phyloP scores from a whole-genome alignment of 768 basidiomycete species.

The Mrakia gelida region DNA sequence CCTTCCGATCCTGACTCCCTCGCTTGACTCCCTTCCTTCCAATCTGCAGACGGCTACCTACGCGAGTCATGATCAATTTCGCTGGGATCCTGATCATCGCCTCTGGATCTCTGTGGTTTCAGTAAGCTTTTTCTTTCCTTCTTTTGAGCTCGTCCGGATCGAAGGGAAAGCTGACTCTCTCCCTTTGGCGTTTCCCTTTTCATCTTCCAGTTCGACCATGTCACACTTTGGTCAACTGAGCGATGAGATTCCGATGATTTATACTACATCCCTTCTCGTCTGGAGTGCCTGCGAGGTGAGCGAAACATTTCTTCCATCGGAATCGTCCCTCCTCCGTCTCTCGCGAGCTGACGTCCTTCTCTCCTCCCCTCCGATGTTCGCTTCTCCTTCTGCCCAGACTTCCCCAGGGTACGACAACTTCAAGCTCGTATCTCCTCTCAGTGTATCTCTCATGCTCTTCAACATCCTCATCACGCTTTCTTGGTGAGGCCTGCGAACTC shows the following conservation, averaged over 20 bases:
- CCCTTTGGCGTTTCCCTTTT: no score
- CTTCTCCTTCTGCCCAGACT: slow-evolving; percentile 12
- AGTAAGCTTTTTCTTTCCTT: no score
- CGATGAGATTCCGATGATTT: slow-evolving; percentile 29
- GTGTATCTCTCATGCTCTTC: slow-evolving; percentile 14
- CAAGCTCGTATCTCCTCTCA: slow-evolving; percentile 13
- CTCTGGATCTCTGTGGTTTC: slow-evolving; percentile 11
- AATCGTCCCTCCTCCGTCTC: no score
- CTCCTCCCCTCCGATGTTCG: background rate
- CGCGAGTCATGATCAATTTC: background rate
- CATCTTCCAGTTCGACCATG: slow-evolving; percentile 19
- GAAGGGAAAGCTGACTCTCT: no score
- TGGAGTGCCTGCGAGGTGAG: slow-evolving; percentile 23
- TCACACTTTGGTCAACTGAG: slow-evolving; percentile 1
- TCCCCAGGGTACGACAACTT: slow-evolving; percentile 15
- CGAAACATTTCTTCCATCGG: background rate
- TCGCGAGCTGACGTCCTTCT: background rate
- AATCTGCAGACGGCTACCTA: background rate
- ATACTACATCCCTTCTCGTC: background rate
- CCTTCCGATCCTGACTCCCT: background rate
- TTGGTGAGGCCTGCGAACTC: background rate
- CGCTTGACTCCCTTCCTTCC: background rate
- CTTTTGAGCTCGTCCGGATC: no score
- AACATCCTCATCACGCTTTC: slow-evolving; percentile 19
- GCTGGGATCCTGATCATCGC: slow-evolving; percentile 21